Base-by-base conservation (phyloP, 805 yeast species). In the Monosporozyma yasuniensis region DNA sequence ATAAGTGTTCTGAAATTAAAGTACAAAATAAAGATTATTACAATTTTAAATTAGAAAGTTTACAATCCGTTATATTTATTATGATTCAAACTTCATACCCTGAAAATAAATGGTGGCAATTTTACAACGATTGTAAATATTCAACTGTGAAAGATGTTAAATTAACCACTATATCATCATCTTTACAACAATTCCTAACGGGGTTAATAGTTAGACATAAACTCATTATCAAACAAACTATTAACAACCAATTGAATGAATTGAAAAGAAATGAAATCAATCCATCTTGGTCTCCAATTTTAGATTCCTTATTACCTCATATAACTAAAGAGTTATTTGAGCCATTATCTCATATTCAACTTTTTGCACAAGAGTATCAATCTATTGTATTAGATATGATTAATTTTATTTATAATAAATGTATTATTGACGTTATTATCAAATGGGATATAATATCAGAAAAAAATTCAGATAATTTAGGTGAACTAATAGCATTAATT, bases 371-470 rank as follows among this genome's bases (percentile, higher is more conserved):
- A 8, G 59, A 55, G 27, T 52, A 54, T 23, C 48, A 50, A 16
- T 23, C 32, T 4, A 46, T 42, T 35, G 23, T 60, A n/a, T 16
- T 55, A n/a, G 34, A 49, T 4, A 54, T 60, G 25, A 30, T 62
- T 21, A 39, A 52, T 4, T 63, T 57, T 46, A 38, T 62, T 9
- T 63, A 61, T 47, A 49, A 50, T 9, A 57, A 56, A 4, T 57
- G 60, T 35, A 51, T 64, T 11, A 49, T 55, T 2, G 49, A 54
- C 12, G 44, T 51, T 11, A 57, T 66, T 3, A 47, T 63, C 8
- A 43, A 55, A 9, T 66, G 69, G 68, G 54, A 56, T n/a, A 56
- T 64, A 16, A 64, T 66, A 4, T 65, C 69, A 4, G 70, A 65
- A 47, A 60, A 50, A 23, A 61, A 59, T 46, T 64, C 70, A 4